Percentiles rank a stretch among this genome's conserved stretches.
phyloP scores from a whole-genome alignment of 1,284 basidiomycete species.

The Coniferiporia sulphurascens region DNA sequence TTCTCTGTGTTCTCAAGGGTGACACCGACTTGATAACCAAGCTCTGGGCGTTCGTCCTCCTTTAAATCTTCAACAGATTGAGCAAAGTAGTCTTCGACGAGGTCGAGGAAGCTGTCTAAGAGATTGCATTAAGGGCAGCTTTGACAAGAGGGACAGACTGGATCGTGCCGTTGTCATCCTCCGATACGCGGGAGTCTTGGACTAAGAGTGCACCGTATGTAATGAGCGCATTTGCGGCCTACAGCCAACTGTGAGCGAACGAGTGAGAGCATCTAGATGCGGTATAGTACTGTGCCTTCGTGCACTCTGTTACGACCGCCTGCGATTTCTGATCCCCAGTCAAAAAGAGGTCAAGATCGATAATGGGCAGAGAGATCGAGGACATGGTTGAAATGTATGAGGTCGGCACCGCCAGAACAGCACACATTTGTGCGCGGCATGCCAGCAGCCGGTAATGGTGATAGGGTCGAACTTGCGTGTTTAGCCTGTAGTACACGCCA shows the following conservation, averaged over 20 bases:
- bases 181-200: constrained; percentile 77
- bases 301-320: constrained; percentile 54
- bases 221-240: constrained; percentile 80
- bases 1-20: constrained; percentile 93
- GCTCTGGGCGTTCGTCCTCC: constrained; percentile 76
- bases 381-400: constrained; percentile 23
- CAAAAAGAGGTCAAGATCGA: constrained; percentile 76
- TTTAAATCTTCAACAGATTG: constrained; percentile 59
- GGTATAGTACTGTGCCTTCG: constrained; percentile 42
- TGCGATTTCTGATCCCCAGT: constrained; percentile 42
- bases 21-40: constrained; percentile 77
- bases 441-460: too few relatives aligned
- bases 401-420: background rate
- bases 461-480: too few relatives aligned
- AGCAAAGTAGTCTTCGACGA: constrained; percentile 76
- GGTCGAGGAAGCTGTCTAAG: constrained; percentile 35
- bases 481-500: background rate
- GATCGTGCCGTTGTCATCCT: constrained; percentile 62
- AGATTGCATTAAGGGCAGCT: background rate
- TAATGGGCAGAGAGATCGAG: constrained; percentile 49
- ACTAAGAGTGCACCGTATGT: constrained; percentile 79
- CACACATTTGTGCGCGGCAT: too few relatives aligned
- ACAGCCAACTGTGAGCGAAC: constrained; percentile 1
- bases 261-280: background rate
- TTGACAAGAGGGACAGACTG: background rate